A percentile compares a stretch with the other conserved stretches of the same genome.
These are phyloP conservation scores for Scalesia atractyloides DNA, from an alignment of 129 eudicot genomes.

Conservation along the genomic window DNA sequence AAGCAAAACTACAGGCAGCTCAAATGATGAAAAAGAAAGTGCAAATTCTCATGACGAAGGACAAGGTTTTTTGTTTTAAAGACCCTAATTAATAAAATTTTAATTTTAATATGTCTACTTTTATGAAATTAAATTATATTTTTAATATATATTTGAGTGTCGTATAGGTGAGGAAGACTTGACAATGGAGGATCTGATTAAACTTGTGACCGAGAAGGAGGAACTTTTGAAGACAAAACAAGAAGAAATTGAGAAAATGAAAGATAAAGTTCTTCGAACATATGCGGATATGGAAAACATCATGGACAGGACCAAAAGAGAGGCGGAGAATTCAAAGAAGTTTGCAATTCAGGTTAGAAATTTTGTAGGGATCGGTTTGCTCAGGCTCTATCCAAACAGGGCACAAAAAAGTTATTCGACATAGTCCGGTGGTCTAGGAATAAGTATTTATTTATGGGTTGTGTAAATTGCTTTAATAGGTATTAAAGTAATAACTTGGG, in stretches of 20 bases:
- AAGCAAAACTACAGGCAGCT: conserved; percentile 22
- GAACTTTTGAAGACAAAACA: conserved; percentile 50
- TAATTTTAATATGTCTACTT: background rate
- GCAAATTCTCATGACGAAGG: conserved; percentile 34
- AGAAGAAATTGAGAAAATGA: conserved; percentile 59
- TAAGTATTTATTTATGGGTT: background rate
- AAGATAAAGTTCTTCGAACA: conserved; percentile 71
- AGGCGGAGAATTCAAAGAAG: conserved; percentile 80
- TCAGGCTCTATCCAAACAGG: background rate
- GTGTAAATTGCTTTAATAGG: background rate
- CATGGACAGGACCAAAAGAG: conserved; percentile 79
- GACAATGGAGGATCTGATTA: conserved; percentile 68
- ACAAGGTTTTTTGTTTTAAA: conserved; percentile 42
- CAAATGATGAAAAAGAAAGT: conserved; percentile 33
- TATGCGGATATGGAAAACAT: conserved; percentile 91
- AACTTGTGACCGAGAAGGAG: conserved; percentile 70
- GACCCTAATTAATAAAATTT: background rate
- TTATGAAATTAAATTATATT: conserved; percentile 29
- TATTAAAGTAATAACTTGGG: background rate
- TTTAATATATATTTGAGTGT: conserved; percentile 20
- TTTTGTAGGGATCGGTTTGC: background rate
- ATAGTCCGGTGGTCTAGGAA: background rate
- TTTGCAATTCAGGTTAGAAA: conserved; percentile 80
- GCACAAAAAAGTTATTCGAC: background rate
- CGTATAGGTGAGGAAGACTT: conserved; percentile 58